Conservation (phyloP, 2,329 filamentous ascomycete species). For the Emergomyces orientalis region DNA sequence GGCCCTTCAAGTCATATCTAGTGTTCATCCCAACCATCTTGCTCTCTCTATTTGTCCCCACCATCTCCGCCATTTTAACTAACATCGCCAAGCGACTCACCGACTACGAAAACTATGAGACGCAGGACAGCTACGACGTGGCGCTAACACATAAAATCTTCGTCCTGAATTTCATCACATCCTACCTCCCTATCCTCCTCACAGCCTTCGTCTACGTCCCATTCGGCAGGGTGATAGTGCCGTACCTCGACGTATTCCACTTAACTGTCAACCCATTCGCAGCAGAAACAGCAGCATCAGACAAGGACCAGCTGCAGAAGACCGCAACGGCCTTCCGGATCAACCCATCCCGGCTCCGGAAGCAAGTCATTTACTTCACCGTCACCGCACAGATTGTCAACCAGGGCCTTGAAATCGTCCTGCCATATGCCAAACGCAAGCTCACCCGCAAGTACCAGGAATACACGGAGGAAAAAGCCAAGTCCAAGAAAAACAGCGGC, state of each 20-base stretch:
- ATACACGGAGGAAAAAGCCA: slow-evolving; percentile 46
- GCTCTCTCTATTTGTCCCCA: slow-evolving; percentile 70
- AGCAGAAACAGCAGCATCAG: neutral
- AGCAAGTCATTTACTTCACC: slow-evolving; percentile 67
- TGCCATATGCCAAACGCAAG: slow-evolving; percentile 75
- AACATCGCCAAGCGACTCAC: slow-evolving; percentile 67
- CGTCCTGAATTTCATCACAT: slow-evolving; percentile 92
- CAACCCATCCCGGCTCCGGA: slow-evolving; percentile 77
- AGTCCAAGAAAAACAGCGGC: slow-evolving; percentile 14
- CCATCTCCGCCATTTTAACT: slow-evolving; percentile 66
- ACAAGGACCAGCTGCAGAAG: slow-evolving; percentile 23
- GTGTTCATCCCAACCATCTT: slow-evolving; percentile 82
- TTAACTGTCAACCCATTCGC: slow-evolving; percentile 62
- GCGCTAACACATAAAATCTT: slow-evolving; percentile 89
- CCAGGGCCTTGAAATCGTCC: slow-evolving; percentile 70
- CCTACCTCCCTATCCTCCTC: slow-evolving; percentile 82
- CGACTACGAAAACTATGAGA: slow-evolving; percentile 85
- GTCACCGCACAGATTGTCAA: slow-evolving; percentile 75
- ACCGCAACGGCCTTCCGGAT: slow-evolving; percentile 56
- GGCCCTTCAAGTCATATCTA: slow-evolving; percentile 75
- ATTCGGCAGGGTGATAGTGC: slow-evolving; percentile 73
- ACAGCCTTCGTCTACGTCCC: slow-evolving; percentile 93
- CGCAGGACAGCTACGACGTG: slow-evolving; percentile 69
- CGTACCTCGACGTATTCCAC: slow-evolving; percentile 75
- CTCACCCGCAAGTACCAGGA: slow-evolving; percentile 70